Conservation (phyloP, 768 basidiomycete genomes). For the Rubroboletus pulcherrimus region DNA sequence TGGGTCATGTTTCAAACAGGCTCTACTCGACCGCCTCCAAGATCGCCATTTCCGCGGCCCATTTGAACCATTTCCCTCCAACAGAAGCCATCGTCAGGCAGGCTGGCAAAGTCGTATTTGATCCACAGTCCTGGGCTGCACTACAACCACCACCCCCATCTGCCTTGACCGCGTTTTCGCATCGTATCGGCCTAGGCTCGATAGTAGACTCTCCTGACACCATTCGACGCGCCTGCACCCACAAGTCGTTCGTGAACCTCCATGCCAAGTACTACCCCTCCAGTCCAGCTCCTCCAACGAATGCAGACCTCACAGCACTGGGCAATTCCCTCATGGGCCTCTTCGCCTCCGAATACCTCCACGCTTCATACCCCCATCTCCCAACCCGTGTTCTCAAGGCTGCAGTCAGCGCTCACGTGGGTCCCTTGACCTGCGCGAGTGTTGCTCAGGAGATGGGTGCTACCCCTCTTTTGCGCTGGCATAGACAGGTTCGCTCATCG, state of each 20-base stretch:
- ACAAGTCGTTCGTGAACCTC: conserved; percentile 60
- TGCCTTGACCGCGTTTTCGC: conserved; percentile 70
- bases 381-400: conserved; percentile 90
- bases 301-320: conserved; percentile 68
- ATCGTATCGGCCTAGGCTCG: conserved; percentile 67
- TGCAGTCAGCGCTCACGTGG: conserved; percentile 89
- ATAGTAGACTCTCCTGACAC: conserved; percentile 51
- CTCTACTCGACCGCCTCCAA: conserved; percentile 43
- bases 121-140: conserved; percentile 64
- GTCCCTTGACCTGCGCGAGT: conserved; percentile 74
- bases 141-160: conserved; percentile 69
- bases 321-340: conserved; percentile 90
- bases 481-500: conserved; percentile 52
- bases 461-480: conserved; percentile 74
- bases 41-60: conserved; percentile 52
- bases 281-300: conserved; percentile 54
- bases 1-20: conserved; percentile 62
- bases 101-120: conserved; percentile 45
- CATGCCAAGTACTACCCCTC: conserved; percentile 56
- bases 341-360: conserved; percentile 81
- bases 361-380: conserved; percentile 80
- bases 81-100: conserved; percentile 43
- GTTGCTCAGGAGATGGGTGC: conserved; percentile 88
- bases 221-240: conserved; percentile 75
- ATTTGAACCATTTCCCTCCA: conserved; percentile 59